phyloP scores from a whole-genome alignment of 768 basidiomycete genomes.

The Termitomyces sp. region DNA sequence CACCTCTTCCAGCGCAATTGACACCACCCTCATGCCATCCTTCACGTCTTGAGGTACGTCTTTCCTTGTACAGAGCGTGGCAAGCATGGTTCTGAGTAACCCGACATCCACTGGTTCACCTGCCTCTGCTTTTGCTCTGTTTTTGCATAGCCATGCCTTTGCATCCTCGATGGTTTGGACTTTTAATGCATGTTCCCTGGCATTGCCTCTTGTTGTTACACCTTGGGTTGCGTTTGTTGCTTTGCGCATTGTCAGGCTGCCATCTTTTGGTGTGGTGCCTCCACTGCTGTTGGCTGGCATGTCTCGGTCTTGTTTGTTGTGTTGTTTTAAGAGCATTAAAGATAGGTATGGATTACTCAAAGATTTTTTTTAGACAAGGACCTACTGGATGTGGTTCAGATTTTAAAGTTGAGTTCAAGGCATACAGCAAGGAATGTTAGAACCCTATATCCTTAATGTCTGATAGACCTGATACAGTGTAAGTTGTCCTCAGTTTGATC shows the following conservation, averaged over 20 bases:
- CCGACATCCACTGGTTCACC: neutral
- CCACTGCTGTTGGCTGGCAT: neutral
- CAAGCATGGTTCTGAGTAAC: neutral
- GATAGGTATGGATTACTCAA: too few species aligned
- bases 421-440: too few species aligned
- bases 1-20: neutral
- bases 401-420: too few species aligned
- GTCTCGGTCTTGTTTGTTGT: neutral
- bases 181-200: neutral
- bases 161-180: neutral
- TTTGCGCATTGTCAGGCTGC: neutral
- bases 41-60: neutral
- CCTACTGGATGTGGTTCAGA: too few species aligned
- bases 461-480: too few species aligned
- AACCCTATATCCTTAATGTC: too few species aligned
- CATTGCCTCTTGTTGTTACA: neutral
- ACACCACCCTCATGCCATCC: neutral
- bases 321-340: neutral
- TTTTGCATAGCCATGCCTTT: neutral
- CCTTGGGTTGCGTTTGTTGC: neutral
- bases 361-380: too few species aligned
- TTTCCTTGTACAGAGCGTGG: neutral
- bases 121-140: neutral
- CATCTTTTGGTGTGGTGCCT: neutral
- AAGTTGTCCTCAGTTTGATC: too few species aligned